phyloP scores from a whole-genome alignment of 768 basidiomycete species.

The Collybia sordida region DNA sequence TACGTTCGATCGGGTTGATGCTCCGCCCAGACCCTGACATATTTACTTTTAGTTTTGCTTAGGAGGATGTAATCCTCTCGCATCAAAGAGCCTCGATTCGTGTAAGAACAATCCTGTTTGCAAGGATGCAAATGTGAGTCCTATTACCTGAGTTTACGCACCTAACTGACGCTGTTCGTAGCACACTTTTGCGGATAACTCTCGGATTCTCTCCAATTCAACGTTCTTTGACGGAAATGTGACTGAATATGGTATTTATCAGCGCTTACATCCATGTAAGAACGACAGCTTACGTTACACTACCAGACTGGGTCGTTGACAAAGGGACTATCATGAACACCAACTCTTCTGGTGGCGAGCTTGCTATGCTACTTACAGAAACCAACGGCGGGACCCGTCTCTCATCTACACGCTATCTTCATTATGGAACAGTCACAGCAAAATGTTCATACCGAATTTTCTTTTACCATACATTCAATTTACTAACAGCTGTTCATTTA shows the following conservation, averaged over 20 bases:
- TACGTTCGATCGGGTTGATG: constrained; percentile 23
- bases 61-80: constrained; percentile 83
- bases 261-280: neutral
- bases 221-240: constrained; percentile 76
- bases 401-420: constrained; percentile 77
- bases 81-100: constrained; percentile 60
- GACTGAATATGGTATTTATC: constrained; percentile 54
- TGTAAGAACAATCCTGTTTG: constrained; percentile 77
- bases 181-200: constrained; percentile 65
- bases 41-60: constrained; percentile 61
- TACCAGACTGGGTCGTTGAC: constrained; percentile 69
- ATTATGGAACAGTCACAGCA: constrained; percentile 77
- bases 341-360: constrained; percentile 60
- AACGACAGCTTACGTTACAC: neutral
- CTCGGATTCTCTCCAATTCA: constrained; percentile 63
- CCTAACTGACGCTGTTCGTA: constrained; percentile 20
- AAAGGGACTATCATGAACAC: constrained; percentile 66
- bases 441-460: constrained; percentile 34
- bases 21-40: neutral
- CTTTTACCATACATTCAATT: neutral
- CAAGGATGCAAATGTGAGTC: constrained; percentile 53
- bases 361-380: constrained; percentile 68
- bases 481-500: constrained; percentile 19
- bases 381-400: constrained; percentile 74
- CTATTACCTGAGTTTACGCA: neutral